Base-by-base conservation (phyloP, 2,329 filamentous ascomycete species). In the Epichloe glyceriae region DNA sequence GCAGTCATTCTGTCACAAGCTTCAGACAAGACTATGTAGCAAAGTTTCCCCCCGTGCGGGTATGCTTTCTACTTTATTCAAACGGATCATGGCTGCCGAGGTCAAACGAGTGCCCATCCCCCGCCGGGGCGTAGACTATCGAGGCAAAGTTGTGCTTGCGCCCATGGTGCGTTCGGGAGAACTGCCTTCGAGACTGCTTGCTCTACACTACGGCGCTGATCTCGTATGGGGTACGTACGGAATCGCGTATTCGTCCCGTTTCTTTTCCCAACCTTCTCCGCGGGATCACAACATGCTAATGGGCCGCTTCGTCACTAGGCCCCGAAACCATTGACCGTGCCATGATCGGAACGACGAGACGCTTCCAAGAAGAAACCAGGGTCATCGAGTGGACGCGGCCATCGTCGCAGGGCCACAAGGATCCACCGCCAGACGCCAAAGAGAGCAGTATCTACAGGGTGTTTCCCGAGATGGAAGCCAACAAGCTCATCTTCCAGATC, bases 141-240 rank as follows among this genome's bases (percentile, higher is more conserved):
- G 91, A 59, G 86, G 86, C 69, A 96, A 94, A 69, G 71, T 97
- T 57, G 93, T 97, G 43, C 84, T 98, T 56, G 93, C 93, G 54
- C 93, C 93, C 40, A 98, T 98, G 93, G 91, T 96, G 52, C 85
- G 93, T 58, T 95, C 88, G n/a, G 93, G 93, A 63, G 93, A 98
- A 73, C 73, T 96, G 54, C 91, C 93, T 3, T 93, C 88, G 39
- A 83, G 93, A 52, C 77, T 98, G 26, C 71, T 95, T 42, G 88
- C 93, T 34, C 79, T 98, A 54, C 86, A 94, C 63, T 97, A 98
- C 66, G 93, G 93, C 57, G 93, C 93, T 49, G 93, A 98, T 68
- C 75, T 98, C 15, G 93, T 98, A 57, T 98, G 93, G 91, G 91
- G 85, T 86, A 67, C 58, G 85, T 86, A 67, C 58, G 75, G 12